Evolutionary conservation across 495 filamentous ascomycete genomes (phyloP).

Genomic region (Alectoria sarmentosa): DNA sequence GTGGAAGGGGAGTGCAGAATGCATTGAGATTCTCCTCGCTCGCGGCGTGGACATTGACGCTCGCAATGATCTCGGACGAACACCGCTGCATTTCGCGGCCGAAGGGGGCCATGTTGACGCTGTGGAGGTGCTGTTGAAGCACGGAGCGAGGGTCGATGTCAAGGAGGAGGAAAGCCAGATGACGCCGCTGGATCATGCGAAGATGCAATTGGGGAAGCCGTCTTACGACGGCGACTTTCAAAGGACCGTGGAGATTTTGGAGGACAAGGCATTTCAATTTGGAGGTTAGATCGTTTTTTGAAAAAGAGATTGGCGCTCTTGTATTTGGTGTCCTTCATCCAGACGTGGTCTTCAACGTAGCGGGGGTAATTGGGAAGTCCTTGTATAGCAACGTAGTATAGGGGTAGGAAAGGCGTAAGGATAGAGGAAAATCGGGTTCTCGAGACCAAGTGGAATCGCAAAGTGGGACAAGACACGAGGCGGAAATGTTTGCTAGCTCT

Average conservation of each 20-base stretch:
- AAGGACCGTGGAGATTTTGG: neutral
- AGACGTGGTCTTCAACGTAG: too few species aligned
- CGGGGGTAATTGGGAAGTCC: too few species aligned
- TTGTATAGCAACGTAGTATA: too few species aligned
- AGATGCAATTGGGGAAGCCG: neutral
- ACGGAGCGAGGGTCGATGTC: conserved; percentile 5
- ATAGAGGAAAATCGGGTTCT: too few species aligned
- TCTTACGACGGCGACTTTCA: neutral
- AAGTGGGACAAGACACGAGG: too few species aligned
- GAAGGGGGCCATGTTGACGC: conserved; percentile 16
- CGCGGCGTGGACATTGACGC: conserved; percentile 39
- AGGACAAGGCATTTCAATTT: neutral
- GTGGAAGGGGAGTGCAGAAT: neutral
- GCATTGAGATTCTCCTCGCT: conserved; percentile 18
- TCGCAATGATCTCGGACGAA: conserved; percentile 1
- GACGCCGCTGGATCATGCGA: conserved; percentile 9
- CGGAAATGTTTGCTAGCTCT: too few species aligned
- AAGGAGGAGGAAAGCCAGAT: conserved; percentile 5
- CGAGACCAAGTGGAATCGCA: too few species aligned
- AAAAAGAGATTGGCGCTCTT: too few species aligned
- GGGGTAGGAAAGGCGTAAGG: too few species aligned
- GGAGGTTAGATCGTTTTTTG: too few species aligned
- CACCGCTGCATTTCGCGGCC: conserved; percentile 10
- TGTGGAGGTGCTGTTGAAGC: conserved; percentile 2
- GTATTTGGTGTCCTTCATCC: too few species aligned